Evolutionary conservation across 1,284 basidiomycete species (phyloP), one percentile per base, ranked within the genome.

Genomic region (Rhodotorula glutinis): DNA sequence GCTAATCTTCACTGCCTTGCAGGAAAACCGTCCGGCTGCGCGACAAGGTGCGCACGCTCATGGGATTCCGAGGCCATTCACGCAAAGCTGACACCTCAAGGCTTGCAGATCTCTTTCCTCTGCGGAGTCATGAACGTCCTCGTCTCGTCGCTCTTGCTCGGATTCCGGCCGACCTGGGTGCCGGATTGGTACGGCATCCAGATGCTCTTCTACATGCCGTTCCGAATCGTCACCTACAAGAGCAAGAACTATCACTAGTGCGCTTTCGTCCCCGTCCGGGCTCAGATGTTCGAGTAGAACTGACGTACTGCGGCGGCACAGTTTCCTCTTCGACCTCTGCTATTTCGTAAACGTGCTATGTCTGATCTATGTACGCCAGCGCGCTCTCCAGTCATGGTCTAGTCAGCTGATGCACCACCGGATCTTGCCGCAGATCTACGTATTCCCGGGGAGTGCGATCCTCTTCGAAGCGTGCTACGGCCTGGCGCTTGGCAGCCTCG

Each of bases 41-140:
- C 7, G 75, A 76, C 60, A 74, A 75, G 61, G 57, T 63, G 41
- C 11, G 66, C 40, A 25, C 25, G 17, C 47, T 17, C 19, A 17
- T 19, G 10, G 21, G 11, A 16, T 4, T 5, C 9, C 30, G 4
- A 13, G 17, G 17, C 4, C 23, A 10, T 9, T 9, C 7, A n/a
- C 21, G 30, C 17, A 4, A 5, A 1, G 52, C 33, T n/a, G n/a
- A 33, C 33, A 11, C 21, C 4, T 29, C 44, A 3, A n/a, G 47
- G 44, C 38, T 25, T 53, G 25, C 63, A 74, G 65, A 71, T 76
- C 43, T 77, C 76, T 27, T 78, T 78, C 70, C 70, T 77, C 44
- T 73, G 71, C 56, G 76, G 76, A 41, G 77, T 78, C 33, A 75
- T 75, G 68, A 74, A 77, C 65, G 75, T 77, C 54, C 66, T 76